A percentile compares a stretch with the other conserved stretches of the same genome.
These are phyloP conservation scores for Mycena crocata DNA, from an alignment of 768 basidiomycete genomes.

Conservation along the genomic window DNA sequence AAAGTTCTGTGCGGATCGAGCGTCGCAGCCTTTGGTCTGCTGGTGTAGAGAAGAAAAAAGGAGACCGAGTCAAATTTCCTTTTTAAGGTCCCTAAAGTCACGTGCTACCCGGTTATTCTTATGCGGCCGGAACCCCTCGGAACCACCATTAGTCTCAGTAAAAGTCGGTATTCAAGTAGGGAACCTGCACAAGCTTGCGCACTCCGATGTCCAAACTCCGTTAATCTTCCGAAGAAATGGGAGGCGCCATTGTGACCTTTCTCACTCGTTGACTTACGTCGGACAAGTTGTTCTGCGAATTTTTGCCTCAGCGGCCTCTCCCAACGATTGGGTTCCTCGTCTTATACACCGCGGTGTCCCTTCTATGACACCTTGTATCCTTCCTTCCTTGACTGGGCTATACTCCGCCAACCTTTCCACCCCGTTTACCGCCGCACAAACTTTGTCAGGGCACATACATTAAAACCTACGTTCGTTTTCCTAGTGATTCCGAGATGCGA, in stretches of 20 bases:
- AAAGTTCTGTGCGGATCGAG: slow-evolving; percentile 67
- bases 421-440: slow-evolving; percentile 6
- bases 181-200: no score
- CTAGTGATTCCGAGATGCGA: slow-evolving; percentile 1
- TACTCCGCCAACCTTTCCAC: slow-evolving; percentile 14
- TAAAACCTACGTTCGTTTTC: slow-evolving; percentile 10
- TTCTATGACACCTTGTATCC: slow-evolving; percentile 21
- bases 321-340: neutral
- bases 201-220: no score
- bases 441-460: slow-evolving; percentile 2
- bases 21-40: slow-evolving; percentile 69
- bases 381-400: slow-evolving; percentile 6
- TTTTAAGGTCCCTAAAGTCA: no score
- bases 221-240: no score
- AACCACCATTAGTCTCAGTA: no score
- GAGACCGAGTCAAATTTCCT: slow-evolving; percentile 2
- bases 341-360: neutral
- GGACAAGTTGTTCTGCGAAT: neutral
- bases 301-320: neutral
- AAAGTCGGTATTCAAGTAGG: no score
- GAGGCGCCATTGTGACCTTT: no score
- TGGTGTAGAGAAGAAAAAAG: slow-evolving; percentile 9
- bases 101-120: no score
- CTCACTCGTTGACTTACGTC: neutral
- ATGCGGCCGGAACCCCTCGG: no score